phyloP scores from a whole-genome alignment of 2,329 filamentous ascomycete genomes.

The Aspergillus calidoustus region DNA sequence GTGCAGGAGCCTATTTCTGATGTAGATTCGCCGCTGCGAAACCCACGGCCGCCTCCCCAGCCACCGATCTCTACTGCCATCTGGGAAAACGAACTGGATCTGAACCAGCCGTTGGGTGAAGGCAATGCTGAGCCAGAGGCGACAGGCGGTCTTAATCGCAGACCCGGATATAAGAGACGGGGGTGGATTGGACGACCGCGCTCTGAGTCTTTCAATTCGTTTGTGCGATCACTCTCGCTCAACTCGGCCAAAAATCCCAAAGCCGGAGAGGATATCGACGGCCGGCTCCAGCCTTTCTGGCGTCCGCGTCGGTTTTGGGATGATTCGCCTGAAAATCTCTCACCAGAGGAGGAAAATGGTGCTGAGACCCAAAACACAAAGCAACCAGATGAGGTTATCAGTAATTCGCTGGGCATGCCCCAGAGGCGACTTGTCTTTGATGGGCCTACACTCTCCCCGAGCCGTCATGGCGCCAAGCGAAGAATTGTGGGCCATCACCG shows the following conservation, averaged over 20 bases:
- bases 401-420: constrained; percentile 62
- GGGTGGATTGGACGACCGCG: constrained; percentile 42
- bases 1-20: constrained; percentile 28
- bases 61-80: constrained; percentile 62
- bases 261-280: constrained; percentile 50
- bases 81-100: constrained; percentile 54
- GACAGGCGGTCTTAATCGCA: constrained; percentile 30
- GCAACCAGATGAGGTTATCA: constrained; percentile 50
- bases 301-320: constrained; percentile 68
- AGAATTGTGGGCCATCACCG: constrained; percentile 30
- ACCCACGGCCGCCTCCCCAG: constrained; percentile 61
- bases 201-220: constrained; percentile 45
- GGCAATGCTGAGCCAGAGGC: constrained; percentile 21
- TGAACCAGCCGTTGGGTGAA: constrained; percentile 44
- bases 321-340: constrained; percentile 51
- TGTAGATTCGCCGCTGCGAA: constrained; percentile 62
- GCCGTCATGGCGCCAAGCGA: constrained; percentile 37
- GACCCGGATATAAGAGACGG: constrained; percentile 45
- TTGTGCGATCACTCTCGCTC: constrained; percentile 45
- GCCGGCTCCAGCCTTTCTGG: constrained; percentile 65
- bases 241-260: constrained; percentile 49
- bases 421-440: constrained; percentile 51
- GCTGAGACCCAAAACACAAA: constrained; percentile 11
- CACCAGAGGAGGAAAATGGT: constrained; percentile 13
- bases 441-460: constrained; percentile 42